Evolutionary conservation across 495 filamentous ascomycete genomes (phyloP).

Genomic region (Hypoxylon subgilvum): DNA sequence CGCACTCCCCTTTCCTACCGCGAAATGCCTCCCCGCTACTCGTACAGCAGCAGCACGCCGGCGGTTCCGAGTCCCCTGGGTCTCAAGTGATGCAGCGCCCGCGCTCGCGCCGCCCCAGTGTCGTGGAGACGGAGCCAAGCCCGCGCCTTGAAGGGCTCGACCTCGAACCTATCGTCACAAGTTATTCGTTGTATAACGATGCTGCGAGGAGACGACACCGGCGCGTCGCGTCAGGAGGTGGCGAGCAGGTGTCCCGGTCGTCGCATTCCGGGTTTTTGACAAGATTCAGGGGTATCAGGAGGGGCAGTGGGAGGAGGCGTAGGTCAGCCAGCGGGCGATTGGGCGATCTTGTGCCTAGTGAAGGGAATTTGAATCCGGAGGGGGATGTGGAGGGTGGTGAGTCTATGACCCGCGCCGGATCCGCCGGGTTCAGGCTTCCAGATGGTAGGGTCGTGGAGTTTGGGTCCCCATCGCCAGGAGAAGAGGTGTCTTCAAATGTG

Average conservation of each 20-base stretch:
- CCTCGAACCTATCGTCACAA: constrained; percentile 42
- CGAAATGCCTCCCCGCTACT: too few species aligned
- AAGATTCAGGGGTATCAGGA: constrained; percentile 21
- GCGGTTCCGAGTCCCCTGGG: constrained; percentile 29
- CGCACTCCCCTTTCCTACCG: constrained; percentile 11
- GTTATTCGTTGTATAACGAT: constrained; percentile 48
- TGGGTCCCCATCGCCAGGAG: constrained; percentile 25
- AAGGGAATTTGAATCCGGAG: constrained; percentile 3
- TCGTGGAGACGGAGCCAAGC: constrained; percentile 55
- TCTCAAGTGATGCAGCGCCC: constrained; percentile 41
- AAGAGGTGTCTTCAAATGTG: background rate
- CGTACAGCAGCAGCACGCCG: too few species aligned
- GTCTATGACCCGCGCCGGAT: constrained; percentile 38
- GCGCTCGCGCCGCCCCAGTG: constrained; percentile 41
- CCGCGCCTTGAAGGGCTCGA: constrained; percentile 43
- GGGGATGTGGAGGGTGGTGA: constrained; percentile 15
- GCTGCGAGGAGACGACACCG: constrained; percentile 12
- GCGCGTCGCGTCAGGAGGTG: constrained; percentile 17
- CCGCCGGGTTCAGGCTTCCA: constrained; percentile 38
- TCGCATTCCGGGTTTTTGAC: constrained; percentile 9
- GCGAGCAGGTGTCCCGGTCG: background rate
- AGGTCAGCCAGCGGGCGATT: constrained; percentile 14
- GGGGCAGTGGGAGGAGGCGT: constrained; percentile 15
- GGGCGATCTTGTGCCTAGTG: background rate
- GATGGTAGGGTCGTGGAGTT: constrained; percentile 44